phyloP scores from a whole-genome alignment of 768 basidiomycete genomes.

The Rhodotorula toruloides region DNA sequence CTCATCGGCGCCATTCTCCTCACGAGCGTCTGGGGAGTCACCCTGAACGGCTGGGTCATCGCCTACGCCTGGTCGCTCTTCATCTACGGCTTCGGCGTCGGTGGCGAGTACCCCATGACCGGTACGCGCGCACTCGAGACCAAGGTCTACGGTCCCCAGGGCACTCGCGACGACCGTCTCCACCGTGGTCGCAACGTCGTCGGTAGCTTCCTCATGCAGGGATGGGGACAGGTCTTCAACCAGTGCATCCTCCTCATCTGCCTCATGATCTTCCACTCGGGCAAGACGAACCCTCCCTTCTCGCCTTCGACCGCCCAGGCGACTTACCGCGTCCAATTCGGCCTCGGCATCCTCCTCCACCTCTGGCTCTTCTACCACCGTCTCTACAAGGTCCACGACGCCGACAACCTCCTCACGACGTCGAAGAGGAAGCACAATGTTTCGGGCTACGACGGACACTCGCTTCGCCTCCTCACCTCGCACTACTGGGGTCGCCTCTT shows the following conservation, averaged over 20 bases:
- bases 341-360: slow-evolving; percentile 48
- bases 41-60: slow-evolving; percentile 50
- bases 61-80: slow-evolving; percentile 48
- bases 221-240: slow-evolving; percentile 45
- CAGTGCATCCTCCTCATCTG: slow-evolving; percentile 48
- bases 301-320: slow-evolving; percentile 45
- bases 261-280: slow-evolving; percentile 48
- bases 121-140: slow-evolving; percentile 48
- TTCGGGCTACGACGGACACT: slow-evolving; percentile 48
- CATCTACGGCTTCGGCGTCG: slow-evolving; percentile 49
- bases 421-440: slow-evolving; percentile 48
- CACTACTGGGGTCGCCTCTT: slow-evolving; percentile 48
- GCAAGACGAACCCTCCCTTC: slow-evolving; percentile 39
- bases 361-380: slow-evolving; percentile 51
- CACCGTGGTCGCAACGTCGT: slow-evolving; percentile 50
- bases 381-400: slow-evolving; percentile 47
- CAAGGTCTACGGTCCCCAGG: slow-evolving; percentile 37
- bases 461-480: slow-evolving; percentile 46
- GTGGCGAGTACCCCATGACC: slow-evolving; percentile 49
- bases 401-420: slow-evolving; percentile 42
- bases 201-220: slow-evolving; percentile 51
- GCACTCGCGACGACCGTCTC: slow-evolving; percentile 48
- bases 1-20: slow-evolving; percentile 49
- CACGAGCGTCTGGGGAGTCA: slow-evolving; percentile 49
- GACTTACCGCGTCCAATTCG: slow-evolving; percentile 51